Evolutionary conservation across 139 green algal genomes (phyloP).

Genomic region (Tetratostichococcus sp.): DNA sequence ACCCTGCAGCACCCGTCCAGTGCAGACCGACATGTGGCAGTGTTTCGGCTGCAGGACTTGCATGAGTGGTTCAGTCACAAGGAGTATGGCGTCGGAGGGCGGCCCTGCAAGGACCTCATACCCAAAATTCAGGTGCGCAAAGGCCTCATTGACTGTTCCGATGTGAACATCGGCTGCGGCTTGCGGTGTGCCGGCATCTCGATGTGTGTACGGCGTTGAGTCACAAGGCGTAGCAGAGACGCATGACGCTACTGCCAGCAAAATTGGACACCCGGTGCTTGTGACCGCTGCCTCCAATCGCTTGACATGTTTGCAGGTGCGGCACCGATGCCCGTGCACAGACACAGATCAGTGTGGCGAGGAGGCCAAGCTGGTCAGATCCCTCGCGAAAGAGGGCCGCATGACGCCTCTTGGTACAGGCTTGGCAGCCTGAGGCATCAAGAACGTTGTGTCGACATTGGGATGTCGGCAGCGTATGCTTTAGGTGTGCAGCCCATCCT

Average conservation of each 20-base stretch:
- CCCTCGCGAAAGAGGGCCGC: constrained; percentile 11
- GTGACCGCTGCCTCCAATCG: neutral
- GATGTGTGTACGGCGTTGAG: too few relatives aligned
- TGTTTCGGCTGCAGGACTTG: neutral
- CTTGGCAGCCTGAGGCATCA: neutral
- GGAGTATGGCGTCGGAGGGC: constrained; percentile 27
- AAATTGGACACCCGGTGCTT: too few relatives aligned
- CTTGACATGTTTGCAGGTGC: constrained; percentile 22
- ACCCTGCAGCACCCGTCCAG: too few relatives aligned
- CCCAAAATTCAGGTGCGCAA: constrained; percentile 14
- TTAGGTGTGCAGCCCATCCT: too few relatives aligned
- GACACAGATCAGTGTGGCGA: constrained; percentile 23
- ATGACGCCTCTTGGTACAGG: neutral
- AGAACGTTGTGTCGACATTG: too few relatives aligned
- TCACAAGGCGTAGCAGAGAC: too few relatives aligned
- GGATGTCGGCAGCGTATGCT: too few relatives aligned
- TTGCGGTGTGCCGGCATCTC: too few relatives aligned
- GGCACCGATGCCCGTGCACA: constrained; percentile 43
- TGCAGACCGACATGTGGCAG: too few relatives aligned
- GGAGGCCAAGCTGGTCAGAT: constrained; percentile 17
- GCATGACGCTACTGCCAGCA: too few relatives aligned
- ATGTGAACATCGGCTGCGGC: too few relatives aligned
- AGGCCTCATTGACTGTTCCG: too few relatives aligned
- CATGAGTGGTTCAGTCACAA: neutral
- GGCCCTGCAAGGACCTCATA: constrained; percentile 17